These are phyloP conservation scores for Serendipita sp. DNA, from an alignment of 1,284 basidiomycete genomes.

Conservation along the genomic window DNA sequence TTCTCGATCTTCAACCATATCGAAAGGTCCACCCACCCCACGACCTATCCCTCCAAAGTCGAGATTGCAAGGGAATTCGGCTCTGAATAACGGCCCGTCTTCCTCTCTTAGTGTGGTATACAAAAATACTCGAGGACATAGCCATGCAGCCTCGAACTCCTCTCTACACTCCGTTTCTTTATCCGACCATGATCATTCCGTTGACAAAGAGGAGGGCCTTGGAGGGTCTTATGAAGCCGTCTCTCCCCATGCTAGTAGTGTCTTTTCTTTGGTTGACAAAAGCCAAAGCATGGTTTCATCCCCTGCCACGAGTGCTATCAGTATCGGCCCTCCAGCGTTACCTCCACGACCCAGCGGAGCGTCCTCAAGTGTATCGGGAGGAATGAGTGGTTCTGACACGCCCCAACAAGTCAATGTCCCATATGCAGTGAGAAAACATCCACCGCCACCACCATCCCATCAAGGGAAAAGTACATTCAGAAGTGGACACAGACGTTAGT, in stretches of 20 bases:
- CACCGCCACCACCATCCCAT: conserved; percentile 13
- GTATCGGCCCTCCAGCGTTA: conserved; percentile 34
- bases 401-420: not conserved
- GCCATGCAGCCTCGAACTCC: conserved; percentile 52
- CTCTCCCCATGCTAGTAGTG: conserved; percentile 9
- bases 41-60: conserved; percentile 24
- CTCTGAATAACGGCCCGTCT: conserved; percentile 14
- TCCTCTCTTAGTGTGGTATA: conserved; percentile 42
- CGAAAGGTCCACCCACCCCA: conserved; percentile 19
- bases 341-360: conserved; percentile 22
- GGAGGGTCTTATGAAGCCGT: conserved; percentile 13
- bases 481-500: conserved; percentile 17
- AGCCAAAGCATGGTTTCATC: conserved; percentile 3
- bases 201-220: conserved; percentile 11
- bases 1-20: not conserved
- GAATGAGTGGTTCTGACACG: not conserved
- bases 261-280: conserved; percentile 2
- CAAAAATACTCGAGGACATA: conserved; percentile 31
- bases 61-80: conserved; percentile 25
- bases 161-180: conserved; percentile 71
- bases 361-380: conserved; percentile 15
- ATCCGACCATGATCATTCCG: conserved; percentile 47
- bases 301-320: conserved; percentile 11
- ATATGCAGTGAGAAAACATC: not conserved
- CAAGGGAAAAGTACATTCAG: conserved; percentile 18